A percentile compares a stretch with the other conserved stretches of the same genome.
phyloP scores from a whole-genome alignment of 805 yeast genomes.

The Jamesozyma hellenica region DNA sequence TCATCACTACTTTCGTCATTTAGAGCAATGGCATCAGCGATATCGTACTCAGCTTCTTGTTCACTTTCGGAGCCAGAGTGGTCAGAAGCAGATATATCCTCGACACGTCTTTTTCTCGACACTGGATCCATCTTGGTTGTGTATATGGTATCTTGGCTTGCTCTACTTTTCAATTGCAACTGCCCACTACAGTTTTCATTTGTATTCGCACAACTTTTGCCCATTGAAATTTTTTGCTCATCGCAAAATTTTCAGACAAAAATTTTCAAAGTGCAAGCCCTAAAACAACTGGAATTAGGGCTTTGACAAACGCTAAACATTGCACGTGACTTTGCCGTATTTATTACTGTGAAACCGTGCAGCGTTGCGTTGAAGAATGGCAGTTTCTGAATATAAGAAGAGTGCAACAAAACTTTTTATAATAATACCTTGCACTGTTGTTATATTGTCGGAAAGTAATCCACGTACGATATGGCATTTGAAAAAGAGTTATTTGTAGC shows the following conservation, averaged over 20 bases:
- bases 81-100: constrained; percentile 1
- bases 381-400: no score
- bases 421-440: no score
- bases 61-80: constrained; percentile 11
- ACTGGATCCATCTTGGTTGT: neutral
- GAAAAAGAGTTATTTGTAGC: constrained; percentile 69
- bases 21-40: constrained; percentile 50
- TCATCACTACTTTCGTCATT: constrained; percentile 31
- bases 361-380: no score
- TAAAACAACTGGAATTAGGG: no score
- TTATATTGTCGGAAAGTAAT: neutral
- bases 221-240: constrained; percentile 6
- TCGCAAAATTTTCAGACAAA: constrained; percentile 6
- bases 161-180: no score
- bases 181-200: no score
- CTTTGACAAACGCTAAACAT: neutral
- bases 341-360: neutral
- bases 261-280: neutral
- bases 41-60: constrained; percentile 36
- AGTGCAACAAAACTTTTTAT: no score
- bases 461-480: constrained; percentile 31
- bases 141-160: no score
- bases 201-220: no score
- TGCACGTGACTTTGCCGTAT: constrained; percentile 2
- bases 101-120: neutral